A percentile compares a stretch with the other conserved stretches of the same genome.
Conservation (phyloP, 1,139 yeast species). For the Nakaseomyces nivariensis region DNA sequence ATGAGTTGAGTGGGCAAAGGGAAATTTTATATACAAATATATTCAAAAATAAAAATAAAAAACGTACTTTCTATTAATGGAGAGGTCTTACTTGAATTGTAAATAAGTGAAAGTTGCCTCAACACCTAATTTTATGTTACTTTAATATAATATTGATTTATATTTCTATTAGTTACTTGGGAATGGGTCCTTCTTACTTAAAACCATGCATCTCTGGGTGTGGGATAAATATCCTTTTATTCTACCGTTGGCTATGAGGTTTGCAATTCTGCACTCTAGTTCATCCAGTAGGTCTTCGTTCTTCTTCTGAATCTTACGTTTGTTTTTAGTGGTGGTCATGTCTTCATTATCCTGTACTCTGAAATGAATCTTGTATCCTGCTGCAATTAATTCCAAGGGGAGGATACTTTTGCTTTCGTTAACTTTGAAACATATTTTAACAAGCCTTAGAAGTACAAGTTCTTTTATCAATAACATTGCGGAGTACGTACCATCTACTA, state of each 20-base stretch:
- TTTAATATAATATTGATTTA: too few relatives aligned
- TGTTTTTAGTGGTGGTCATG: slow-evolving; percentile 8
- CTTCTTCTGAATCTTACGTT: slow-evolving; percentile 6
- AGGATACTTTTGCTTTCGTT: slow-evolving; percentile 12
- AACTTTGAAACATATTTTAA: slow-evolving; percentile 37
- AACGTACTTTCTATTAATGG: too few relatives aligned
- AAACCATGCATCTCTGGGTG: slow-evolving; percentile 59
- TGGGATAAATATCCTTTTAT: slow-evolving; percentile 83
- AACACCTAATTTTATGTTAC: too few relatives aligned
- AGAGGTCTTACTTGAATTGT: too few relatives aligned
- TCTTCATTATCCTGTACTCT: background rate
- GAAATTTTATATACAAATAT: background rate
- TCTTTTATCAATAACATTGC: slow-evolving; percentile 47
- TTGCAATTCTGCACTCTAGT: slow-evolving; percentile 65
- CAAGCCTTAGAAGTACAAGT: slow-evolving; percentile 43
- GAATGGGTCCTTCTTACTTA: slow-evolving; percentile 69
- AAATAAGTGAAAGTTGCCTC: too few relatives aligned
- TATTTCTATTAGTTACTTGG: slow-evolving; percentile 31
- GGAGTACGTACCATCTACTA: slow-evolving; percentile 54
- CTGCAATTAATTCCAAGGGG: slow-evolving; percentile 14
- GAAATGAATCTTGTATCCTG: slow-evolving; percentile 2
- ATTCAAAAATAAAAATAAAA: background rate
- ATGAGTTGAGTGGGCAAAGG: background rate
- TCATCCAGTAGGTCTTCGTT: slow-evolving; percentile 34
- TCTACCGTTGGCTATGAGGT: slow-evolving; percentile 49